Percentiles rank a stretch among this genome's conserved stretches.
Conservation (phyloP, 345 rosid genomes). For the Reutealis trisperma region DNA sequence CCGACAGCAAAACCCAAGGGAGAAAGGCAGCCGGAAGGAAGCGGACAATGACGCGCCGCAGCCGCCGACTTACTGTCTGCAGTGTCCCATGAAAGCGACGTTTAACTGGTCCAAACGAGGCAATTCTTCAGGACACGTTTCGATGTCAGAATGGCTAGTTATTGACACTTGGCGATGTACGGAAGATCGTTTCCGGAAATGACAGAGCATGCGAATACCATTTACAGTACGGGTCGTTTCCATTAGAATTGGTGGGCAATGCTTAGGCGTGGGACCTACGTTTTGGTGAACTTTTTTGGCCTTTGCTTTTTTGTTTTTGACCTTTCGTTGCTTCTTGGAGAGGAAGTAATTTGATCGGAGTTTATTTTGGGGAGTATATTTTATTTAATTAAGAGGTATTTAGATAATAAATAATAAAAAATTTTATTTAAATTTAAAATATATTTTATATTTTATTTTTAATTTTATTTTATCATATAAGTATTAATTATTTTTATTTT, state of each 20-base stretch:
- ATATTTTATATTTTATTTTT: too few species aligned
- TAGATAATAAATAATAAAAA: too few species aligned
- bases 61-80: slow-evolving; percentile 54
- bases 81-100: slow-evolving; percentile 46
- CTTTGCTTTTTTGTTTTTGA: background rate
- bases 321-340: background rate
- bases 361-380: too few species aligned
- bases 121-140: slow-evolving; percentile 11
- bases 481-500: too few species aligned
- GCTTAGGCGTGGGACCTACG: background rate
- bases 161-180: slow-evolving; percentile 8
- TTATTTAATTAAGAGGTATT: too few species aligned
- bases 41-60: slow-evolving; percentile 56
- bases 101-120: slow-evolving; percentile 24
- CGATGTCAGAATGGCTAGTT: background rate
- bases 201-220: slow-evolving; percentile 32
- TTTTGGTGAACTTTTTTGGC: background rate
- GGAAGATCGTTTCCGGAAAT: slow-evolving; percentile 29
- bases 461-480: too few species aligned
- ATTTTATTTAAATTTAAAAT: too few species aligned
- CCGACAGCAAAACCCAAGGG: slow-evolving; percentile 33
- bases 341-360: background rate
- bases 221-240: slow-evolving; percentile 1
- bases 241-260: too few species aligned
- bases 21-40: slow-evolving; percentile 29